Evolutionary conservation across 2,329 filamentous ascomycete genomes (phyloP).

Genomic region (Aureobasidium sp.): DNA sequence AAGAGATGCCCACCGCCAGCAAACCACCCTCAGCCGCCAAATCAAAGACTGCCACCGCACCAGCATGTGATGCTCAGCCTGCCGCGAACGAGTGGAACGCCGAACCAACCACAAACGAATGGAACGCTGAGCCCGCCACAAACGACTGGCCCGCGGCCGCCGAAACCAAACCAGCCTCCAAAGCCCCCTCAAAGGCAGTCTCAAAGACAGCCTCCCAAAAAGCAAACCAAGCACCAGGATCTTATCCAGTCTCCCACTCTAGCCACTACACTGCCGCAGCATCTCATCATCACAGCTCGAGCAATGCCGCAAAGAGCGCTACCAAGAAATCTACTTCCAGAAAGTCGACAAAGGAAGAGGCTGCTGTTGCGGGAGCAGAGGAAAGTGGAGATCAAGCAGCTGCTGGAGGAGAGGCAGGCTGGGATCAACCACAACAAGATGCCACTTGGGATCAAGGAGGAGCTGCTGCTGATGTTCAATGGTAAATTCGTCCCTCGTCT

Average conservation of each 20-base stretch:
- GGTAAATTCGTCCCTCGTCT: not conserved
- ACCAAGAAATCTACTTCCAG: not conserved
- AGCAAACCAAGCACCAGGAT: not conserved
- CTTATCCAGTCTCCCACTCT: not conserved
- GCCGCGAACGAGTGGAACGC: not conserved
- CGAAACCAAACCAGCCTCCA: not conserved
- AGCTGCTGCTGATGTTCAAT: not conserved
- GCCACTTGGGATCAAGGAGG: not conserved
- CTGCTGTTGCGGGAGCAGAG: not conserved
- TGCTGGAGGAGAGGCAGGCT: not conserved
- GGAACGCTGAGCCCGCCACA: not conserved
- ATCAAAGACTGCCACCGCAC: not conserved
- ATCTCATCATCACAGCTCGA: not conserved
- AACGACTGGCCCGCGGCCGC: not conserved
- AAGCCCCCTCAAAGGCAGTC: not conserved
- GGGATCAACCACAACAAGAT: not conserved
- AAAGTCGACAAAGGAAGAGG: not conserved
- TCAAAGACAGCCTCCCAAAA: slow-evolving; percentile 4
- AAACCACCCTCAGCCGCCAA: not conserved
- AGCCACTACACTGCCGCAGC: not conserved
- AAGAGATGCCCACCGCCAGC: not conserved
- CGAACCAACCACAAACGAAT: too few species aligned
- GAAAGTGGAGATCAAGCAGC: not conserved
- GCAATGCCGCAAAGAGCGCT: not conserved
- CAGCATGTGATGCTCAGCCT: not conserved